A percentile compares a stretch with the other conserved stretches of the same genome.
These are phyloP conservation scores for Mimosa bimucronata DNA, from an alignment of 306 rosid species.

Conservation along the genomic window DNA sequence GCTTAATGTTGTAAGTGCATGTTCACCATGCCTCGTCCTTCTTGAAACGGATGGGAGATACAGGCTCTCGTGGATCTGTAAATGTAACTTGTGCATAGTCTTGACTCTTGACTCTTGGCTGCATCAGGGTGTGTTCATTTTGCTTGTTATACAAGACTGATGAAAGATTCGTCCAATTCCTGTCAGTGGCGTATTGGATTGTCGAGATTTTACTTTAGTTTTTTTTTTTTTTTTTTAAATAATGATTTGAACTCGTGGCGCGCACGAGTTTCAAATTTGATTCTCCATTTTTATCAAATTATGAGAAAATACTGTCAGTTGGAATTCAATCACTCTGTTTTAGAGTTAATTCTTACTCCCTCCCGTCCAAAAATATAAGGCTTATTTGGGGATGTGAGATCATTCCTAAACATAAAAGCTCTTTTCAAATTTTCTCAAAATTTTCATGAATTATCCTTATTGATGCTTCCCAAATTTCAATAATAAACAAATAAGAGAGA, in stretches of 20 bases:
- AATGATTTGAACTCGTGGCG: constrained; percentile 18
- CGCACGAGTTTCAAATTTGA: background rate
- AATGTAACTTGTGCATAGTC: constrained; percentile 53
- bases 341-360: background rate
- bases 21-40: constrained; percentile 43
- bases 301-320: background rate
- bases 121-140: constrained; percentile 35
- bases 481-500: no score
- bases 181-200: constrained; percentile 20
- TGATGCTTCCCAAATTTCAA: no score
- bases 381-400: no score
- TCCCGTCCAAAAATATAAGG: no score
- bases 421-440: no score
- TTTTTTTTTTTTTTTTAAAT: background rate
- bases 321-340: background rate
- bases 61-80: constrained; percentile 47
- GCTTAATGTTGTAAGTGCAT: constrained; percentile 37
- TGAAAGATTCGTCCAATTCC: constrained; percentile 32
- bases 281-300: no score
- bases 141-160: constrained; percentile 33
- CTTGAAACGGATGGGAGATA: constrained; percentile 38
- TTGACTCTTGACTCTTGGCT: constrained; percentile 38
- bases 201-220: background rate
- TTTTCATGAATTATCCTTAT: no score
- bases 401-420: no score